phyloP scores from a whole-genome alignment of 129 eudicot genomes.

The sunflower (Helianthus annuus) region DNA sequence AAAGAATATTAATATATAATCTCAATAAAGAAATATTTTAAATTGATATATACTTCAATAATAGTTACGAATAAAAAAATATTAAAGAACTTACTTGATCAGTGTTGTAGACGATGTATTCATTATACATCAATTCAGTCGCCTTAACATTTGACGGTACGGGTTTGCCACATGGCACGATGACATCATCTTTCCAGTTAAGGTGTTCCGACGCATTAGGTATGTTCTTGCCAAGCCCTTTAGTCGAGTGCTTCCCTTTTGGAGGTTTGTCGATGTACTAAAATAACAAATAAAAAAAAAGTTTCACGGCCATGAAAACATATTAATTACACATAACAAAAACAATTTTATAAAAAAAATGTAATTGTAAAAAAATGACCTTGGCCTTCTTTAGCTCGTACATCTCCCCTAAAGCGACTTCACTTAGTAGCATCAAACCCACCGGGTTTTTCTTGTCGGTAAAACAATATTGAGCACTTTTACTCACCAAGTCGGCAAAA shows the following conservation, averaged over 20 bases:
- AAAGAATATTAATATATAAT: neutral
- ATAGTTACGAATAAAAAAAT: neutral
- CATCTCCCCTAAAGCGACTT: constrained; percentile 88
- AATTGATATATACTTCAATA: neutral
- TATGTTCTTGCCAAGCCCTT: constrained; percentile 87
- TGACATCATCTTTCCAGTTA: constrained; percentile 85
- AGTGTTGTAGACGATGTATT: constrained; percentile 86
- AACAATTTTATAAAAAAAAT: neutral
- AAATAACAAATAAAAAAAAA: neutral
- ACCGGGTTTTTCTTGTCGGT: constrained; percentile 82
- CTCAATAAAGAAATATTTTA: neutral
- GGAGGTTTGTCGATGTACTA: constrained; percentile 97
- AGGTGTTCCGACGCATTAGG: constrained; percentile 70
- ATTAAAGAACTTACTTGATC: constrained; percentile 71
- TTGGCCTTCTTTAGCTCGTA: constrained; percentile 77
- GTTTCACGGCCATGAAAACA: neutral
- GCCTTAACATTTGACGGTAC: constrained; percentile 70
- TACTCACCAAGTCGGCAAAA: constrained; percentile 97
- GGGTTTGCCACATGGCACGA: constrained; percentile 95
- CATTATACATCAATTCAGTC: constrained; percentile 83
- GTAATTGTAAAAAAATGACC: constrained; percentile 38
- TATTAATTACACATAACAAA: neutral
- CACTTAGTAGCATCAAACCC: constrained; percentile 92
- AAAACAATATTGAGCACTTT: constrained; percentile 98
- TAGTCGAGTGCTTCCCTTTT: constrained; percentile 90